These are phyloP conservation scores for Takashimella koratensis DNA, from an alignment of 1,284 basidiomycete species.

Conservation along the genomic window DNA sequence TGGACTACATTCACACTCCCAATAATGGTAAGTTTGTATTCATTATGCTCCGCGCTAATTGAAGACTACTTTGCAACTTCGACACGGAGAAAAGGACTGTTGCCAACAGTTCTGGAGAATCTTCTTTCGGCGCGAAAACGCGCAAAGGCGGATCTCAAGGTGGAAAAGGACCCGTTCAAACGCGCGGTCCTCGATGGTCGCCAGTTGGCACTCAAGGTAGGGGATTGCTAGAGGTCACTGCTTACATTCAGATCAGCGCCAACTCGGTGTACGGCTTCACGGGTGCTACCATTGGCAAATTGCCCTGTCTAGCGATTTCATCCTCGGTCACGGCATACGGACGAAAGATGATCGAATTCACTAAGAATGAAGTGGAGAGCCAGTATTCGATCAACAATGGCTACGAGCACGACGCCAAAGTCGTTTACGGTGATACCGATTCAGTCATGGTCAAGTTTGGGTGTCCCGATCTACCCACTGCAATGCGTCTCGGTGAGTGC, in stretches of 20 bases:
- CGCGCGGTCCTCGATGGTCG: slow-evolving; percentile 91
- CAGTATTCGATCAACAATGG: slow-evolving; percentile 84
- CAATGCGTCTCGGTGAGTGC: slow-evolving; percentile 79
- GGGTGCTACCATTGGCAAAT: slow-evolving; percentile 88
- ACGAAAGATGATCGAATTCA: slow-evolving; percentile 95
- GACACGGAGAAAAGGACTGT: slow-evolving; percentile 71
- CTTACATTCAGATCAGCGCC: slow-evolving; percentile 71
- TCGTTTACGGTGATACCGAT: slow-evolving; percentile 96
- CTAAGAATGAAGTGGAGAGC: slow-evolving; percentile 84
- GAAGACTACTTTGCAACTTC: slow-evolving; percentile 78
- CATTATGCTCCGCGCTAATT: slow-evolving; percentile 1
- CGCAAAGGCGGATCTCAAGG: slow-evolving; percentile 89
- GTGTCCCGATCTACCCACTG: slow-evolving; percentile 71
- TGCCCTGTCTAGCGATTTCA: slow-evolving; percentile 89
- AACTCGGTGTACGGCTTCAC: slow-evolving; percentile 98
- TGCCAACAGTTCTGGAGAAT: slow-evolving; percentile 89
- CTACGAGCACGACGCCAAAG: slow-evolving; percentile 75
- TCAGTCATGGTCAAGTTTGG: slow-evolving; percentile 97
- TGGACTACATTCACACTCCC: slow-evolving; percentile 71
- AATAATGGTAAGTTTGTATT: slow-evolving; percentile 68
- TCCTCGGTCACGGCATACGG: slow-evolving; percentile 90
- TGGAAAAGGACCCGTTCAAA: slow-evolving; percentile 91
- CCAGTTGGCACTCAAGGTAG: slow-evolving; percentile 85
- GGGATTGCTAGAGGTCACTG: no score
- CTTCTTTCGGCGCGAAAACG: slow-evolving; percentile 84